Percentiles rank a stretch among this genome's conserved stretches.
Evolutionary conservation across 768 basidiomycete species (phyloP).

Genomic region (Termitomyces heimii): DNA sequence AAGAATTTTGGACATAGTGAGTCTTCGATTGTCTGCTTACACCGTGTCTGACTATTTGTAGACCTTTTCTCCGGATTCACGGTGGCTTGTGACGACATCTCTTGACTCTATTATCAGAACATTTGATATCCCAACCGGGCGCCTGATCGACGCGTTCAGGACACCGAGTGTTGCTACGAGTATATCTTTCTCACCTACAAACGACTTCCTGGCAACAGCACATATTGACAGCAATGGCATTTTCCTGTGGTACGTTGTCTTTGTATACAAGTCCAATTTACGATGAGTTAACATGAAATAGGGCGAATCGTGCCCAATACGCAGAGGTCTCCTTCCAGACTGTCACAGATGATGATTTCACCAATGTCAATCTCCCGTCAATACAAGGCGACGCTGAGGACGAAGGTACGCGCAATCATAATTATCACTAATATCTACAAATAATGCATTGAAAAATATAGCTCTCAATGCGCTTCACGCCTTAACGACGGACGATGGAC

Average conservation of each 20-base stretch:
- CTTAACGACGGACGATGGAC: constrained; percentile 53
- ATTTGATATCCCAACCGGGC: constrained; percentile 91
- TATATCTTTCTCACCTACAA: constrained; percentile 88
- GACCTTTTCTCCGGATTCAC: constrained; percentile 93
- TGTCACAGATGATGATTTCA: constrained; percentile 70
- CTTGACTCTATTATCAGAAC: constrained; percentile 91
- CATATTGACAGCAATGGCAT: constrained; percentile 94
- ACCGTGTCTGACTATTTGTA: constrained; percentile 22
- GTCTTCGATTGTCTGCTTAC: constrained; percentile 15
- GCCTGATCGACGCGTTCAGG: constrained; percentile 87
- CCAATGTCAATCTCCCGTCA: constrained; percentile 68
- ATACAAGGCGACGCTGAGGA: constrained; percentile 82
- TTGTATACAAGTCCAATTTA: not conserved
- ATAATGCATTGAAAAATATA: constrained; percentile 19
- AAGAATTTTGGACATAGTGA: constrained; percentile 83
- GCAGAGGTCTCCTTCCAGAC: constrained; percentile 76
- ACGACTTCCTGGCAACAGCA: constrained; percentile 92
- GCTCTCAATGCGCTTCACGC: constrained; percentile 71
- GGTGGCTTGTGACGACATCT: constrained; percentile 88
- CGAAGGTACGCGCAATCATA: constrained; percentile 47
- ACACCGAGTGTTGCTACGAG: constrained; percentile 86
- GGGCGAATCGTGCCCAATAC: constrained; percentile 97
- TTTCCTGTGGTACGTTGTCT: constrained; percentile 71
- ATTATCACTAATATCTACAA: not conserved
- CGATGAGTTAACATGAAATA: constrained; percentile 20